phyloP scores from a whole-genome alignment of 495 filamentous ascomycete species.

The Pseudotulostoma volvatum region DNA sequence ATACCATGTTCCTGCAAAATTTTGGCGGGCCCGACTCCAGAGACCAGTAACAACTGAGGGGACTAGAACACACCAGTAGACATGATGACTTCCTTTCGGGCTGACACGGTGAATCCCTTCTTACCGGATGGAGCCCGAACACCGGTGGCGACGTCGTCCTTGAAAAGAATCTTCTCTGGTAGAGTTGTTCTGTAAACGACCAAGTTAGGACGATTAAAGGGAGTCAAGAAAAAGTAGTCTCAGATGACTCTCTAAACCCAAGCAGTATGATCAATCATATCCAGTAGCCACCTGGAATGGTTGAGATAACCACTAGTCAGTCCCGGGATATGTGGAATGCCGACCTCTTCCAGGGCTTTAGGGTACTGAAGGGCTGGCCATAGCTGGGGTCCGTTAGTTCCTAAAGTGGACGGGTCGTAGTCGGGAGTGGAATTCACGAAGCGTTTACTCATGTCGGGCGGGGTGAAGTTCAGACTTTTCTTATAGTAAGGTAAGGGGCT shows the following conservation, averaged over 20 bases:
- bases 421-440: constrained; percentile 26
- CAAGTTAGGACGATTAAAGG: no score
- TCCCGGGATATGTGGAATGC: constrained; percentile 14
- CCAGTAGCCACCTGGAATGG: no score
- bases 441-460: constrained; percentile 22
- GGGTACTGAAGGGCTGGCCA: constrained; percentile 36
- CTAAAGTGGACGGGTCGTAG: constrained; percentile 24
- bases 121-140: no score
- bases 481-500: constrained; percentile 40
- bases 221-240: no score
- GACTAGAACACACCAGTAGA: constrained; percentile 30
- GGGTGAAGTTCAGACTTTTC: constrained; percentile 33
- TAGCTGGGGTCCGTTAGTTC: constrained; percentile 24
- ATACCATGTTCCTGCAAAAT: constrained; percentile 23
- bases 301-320: no score
- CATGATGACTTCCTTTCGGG: constrained; percentile 30
- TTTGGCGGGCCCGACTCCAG: constrained; percentile 28
- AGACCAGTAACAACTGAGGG: constrained; percentile 37
- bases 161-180: no score
- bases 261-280: no score
- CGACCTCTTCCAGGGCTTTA: constrained; percentile 19
- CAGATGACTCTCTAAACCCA: no score
- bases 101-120: constrained; percentile 17
- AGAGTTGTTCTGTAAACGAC: no score
- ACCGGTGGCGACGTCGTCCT: no score